These are phyloP conservation scores for Aspergillus sp. DNA, from an alignment of 2,329 filamentous ascomycete genomes.

Conservation along the genomic window DNA sequence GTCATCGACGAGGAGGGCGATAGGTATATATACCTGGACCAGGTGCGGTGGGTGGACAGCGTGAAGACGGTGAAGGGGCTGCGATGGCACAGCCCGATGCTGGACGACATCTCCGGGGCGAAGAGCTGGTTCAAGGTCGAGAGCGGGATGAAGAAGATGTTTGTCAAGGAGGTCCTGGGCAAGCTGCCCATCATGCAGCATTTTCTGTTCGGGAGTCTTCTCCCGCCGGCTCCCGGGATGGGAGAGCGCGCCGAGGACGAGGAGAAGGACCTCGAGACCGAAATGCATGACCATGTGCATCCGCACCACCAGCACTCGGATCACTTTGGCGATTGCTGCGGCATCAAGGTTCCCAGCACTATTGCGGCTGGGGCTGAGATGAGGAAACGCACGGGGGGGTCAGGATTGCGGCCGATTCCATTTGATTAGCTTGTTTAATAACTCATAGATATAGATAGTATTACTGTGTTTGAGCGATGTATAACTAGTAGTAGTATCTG, in stretches of 20 bases:
- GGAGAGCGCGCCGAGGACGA: constrained; percentile 38
- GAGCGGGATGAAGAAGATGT: constrained; percentile 93
- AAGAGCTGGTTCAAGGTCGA: constrained; percentile 90
- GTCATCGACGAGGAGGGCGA: constrained; percentile 75
- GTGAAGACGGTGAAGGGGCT: constrained; percentile 93
- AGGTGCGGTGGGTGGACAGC: constrained; percentile 87
- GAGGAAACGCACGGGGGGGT: constrained; percentile 60
- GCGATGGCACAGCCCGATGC: constrained; percentile 95
- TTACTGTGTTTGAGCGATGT: too few relatives aligned
- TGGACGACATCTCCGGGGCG: constrained; percentile 89
- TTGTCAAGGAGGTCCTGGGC: constrained; percentile 78
- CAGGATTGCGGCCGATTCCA: constrained; percentile 52
- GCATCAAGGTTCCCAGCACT: constrained; percentile 92
- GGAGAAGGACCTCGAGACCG: constrained; percentile 47
- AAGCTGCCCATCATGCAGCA: constrained; percentile 99
- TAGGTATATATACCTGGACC: constrained; percentile 84
- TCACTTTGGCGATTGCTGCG: constrained; percentile 91
- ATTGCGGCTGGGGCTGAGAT: constrained; percentile 83
- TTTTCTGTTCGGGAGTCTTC: constrained; percentile 80
- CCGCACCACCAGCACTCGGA: constrained; percentile 48
- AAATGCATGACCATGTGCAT: constrained; percentile 59
- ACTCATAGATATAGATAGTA: constrained; percentile 1
- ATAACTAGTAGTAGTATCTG: too few relatives aligned
- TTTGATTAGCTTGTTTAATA: constrained; percentile 33
- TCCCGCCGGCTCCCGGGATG: constrained; percentile 77